A percentile compares a stretch with the other conserved stretches of the same genome.
These are phyloP conservation scores for Chionographis japonica DNA, from an alignment of 106 monocot genomes.

Conservation along the genomic window DNA sequence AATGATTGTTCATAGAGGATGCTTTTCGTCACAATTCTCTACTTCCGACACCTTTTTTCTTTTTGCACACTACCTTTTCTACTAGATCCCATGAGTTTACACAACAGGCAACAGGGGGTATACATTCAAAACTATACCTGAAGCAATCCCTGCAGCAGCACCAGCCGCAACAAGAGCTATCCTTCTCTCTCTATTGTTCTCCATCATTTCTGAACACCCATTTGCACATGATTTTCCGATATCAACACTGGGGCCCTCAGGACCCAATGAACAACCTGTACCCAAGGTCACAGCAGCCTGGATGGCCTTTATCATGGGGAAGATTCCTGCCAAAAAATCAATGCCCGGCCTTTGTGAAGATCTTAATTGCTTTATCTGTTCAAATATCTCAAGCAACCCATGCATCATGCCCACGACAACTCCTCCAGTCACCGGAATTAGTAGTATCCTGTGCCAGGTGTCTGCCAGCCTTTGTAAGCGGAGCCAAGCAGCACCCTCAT, in stretches of 20 bases:
- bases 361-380: slow-evolving; percentile 84
- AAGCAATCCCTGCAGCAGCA: slow-evolving; percentile 99
- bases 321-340: slow-evolving; percentile 75
- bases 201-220: slow-evolving; percentile 99
- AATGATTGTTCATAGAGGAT: no score
- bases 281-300: slow-evolving; percentile 97
- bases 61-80: no score
- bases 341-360: slow-evolving; percentile 56
- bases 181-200: slow-evolving; percentile 94
- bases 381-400: slow-evolving; percentile 94
- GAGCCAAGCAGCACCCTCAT: slow-evolving; percentile 98
- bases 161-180: slow-evolving; percentile 98
- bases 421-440: slow-evolving; percentile 97
- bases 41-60: no score
- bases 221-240: slow-evolving; percentile 97
- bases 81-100: no score
- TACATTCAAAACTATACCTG: slow-evolving; percentile 41
- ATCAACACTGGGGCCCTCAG: slow-evolving; percentile 98
- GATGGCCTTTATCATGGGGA: slow-evolving; percentile 89
- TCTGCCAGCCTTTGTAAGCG: slow-evolving; percentile 85
- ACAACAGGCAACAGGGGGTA: no score
- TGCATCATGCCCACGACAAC: slow-evolving; percentile 99
- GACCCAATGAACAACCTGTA: slow-evolving; percentile 98
- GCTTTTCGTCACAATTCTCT: no score
- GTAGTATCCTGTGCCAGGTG: slow-evolving; percentile 95